A percentile compares a stretch with the other conserved stretches of the same genome.
Evolutionary conservation across 768 basidiomycete species (phyloP).

Genomic region (Russula lepida): DNA sequence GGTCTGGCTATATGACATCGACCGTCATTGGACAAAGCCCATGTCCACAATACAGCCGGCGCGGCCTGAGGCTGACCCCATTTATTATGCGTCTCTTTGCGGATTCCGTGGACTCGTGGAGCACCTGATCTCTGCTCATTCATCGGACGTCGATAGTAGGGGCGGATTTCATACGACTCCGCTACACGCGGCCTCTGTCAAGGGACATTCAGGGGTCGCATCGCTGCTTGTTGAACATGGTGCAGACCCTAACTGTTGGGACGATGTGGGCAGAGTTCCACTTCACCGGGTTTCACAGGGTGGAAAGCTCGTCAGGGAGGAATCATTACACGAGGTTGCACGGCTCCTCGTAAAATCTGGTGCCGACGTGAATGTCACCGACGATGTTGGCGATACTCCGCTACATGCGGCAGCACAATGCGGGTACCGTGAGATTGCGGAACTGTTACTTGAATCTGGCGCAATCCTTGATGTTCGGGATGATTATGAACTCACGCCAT

Average conservation of each 20-base stretch:
- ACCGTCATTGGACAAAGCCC: neutral
- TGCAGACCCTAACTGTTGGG: neutral
- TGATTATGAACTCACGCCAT: neutral
- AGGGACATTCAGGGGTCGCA: neutral
- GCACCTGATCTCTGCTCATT: neutral
- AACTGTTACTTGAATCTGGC: neutral
- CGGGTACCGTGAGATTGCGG: neutral
- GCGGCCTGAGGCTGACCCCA: neutral
- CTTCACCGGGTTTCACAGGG: neutral
- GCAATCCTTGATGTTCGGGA: neutral
- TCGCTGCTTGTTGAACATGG: neutral
- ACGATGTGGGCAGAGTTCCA: neutral
- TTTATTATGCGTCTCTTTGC: slow-evolving; percentile 1
- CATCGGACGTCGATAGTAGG: neutral
- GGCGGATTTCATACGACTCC: neutral
- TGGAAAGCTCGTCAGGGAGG: neutral
- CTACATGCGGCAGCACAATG: neutral
- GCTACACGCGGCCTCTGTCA: neutral
- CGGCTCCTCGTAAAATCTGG: neutral
- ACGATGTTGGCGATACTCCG: neutral
- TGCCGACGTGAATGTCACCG: neutral
- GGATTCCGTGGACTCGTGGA: neutral
- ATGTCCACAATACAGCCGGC: neutral
- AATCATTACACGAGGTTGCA: neutral
- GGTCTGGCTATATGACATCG: slow-evolving; percentile 7